Evolutionary conservation across 306 rosid genomes (phyloP).

Genomic region (Casuarina cunninghamiana): DNA sequence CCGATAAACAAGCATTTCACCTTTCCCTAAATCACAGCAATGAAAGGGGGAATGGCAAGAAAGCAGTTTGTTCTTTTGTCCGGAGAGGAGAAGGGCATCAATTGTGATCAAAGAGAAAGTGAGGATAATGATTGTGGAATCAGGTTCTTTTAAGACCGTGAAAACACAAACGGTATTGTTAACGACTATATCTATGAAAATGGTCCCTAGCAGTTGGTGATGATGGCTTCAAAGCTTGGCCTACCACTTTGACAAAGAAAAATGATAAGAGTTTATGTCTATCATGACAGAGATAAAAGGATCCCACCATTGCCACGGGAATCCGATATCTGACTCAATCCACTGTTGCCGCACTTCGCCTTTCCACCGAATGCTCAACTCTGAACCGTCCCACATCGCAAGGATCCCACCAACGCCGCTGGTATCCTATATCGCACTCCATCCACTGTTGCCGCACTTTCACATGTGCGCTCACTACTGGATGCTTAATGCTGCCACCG

Average conservation of each 20-base stretch:
- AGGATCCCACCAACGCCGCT: too few species aligned
- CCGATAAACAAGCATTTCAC: too few species aligned
- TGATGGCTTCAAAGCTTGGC: conserved; percentile 17
- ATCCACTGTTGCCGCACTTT: conserved; percentile 24
- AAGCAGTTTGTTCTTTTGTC: background rate
- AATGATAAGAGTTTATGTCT: too few species aligned
- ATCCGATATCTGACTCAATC: background rate
- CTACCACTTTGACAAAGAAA: conserved; percentile 36
- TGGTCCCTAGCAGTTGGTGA: conserved; percentile 11
- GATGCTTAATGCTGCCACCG: conserved; percentile 27
- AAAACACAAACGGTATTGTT: conserved; percentile 28
- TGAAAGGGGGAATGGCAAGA: too few species aligned
- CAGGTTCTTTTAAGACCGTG: conserved; percentile 40
- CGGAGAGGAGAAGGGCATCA: conserved; percentile 25
- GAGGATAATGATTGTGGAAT: conserved; percentile 42
- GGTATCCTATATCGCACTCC: conserved; percentile 2
- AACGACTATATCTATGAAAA: conserved; percentile 39
- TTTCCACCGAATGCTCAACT: too few species aligned
- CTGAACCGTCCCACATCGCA: too few species aligned
- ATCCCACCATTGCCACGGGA: conserved; percentile 30
- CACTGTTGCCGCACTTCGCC: too few species aligned
- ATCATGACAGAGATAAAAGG: conserved; percentile 4
- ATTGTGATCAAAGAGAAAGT: conserved; percentile 30
- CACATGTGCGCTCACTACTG: conserved; percentile 36
- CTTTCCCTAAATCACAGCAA: too few species aligned